A percentile compares a stretch with the other conserved stretches of the same genome.
These are phyloP conservation scores for Rubia occidens DNA, from an alignment of 305 asterid genomes.

Conservation along the genomic window DNA sequence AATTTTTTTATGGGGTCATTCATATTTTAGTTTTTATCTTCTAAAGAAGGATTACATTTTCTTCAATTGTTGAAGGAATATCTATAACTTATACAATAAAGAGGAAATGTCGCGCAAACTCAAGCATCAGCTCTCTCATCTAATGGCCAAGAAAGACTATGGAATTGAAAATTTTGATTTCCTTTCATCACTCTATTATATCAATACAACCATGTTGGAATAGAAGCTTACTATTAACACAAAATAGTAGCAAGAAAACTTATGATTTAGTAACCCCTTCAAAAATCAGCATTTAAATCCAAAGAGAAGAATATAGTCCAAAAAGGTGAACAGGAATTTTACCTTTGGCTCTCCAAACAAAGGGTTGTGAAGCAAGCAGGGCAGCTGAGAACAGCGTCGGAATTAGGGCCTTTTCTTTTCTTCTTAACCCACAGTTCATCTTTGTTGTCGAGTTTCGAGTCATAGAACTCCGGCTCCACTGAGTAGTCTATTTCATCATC, in stretches of 20 bases:
- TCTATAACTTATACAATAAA: background rate
- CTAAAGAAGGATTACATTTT: background rate
- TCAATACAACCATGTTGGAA: background rate
- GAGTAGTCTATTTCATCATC: conserved; percentile 91
- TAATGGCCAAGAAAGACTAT: background rate
- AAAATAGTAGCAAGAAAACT: background rate
- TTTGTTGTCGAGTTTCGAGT: conserved; percentile 52
- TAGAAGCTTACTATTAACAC: background rate
- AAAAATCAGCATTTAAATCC: background rate
- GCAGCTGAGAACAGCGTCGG: conserved; percentile 86
- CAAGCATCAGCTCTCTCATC: background rate
- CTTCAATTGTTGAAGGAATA: background rate
- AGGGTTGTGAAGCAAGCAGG: conserved; percentile 95
- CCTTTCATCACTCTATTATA: no score
- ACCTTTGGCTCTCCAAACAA: conserved; percentile 84
- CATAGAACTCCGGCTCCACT: conserved; percentile 69
- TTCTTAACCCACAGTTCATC: conserved; percentile 63
- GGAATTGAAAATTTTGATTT: background rate
- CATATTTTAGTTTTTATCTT: background rate
- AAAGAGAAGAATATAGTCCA: background rate
- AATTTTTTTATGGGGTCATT: background rate
- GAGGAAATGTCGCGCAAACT: background rate
- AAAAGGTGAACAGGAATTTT: background rate
- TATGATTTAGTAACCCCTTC: background rate
- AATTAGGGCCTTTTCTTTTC: conserved; percentile 53